Conservation (phyloP, 495 filamentous ascomycete genomes). For the Hypoxylon trugodes region DNA sequence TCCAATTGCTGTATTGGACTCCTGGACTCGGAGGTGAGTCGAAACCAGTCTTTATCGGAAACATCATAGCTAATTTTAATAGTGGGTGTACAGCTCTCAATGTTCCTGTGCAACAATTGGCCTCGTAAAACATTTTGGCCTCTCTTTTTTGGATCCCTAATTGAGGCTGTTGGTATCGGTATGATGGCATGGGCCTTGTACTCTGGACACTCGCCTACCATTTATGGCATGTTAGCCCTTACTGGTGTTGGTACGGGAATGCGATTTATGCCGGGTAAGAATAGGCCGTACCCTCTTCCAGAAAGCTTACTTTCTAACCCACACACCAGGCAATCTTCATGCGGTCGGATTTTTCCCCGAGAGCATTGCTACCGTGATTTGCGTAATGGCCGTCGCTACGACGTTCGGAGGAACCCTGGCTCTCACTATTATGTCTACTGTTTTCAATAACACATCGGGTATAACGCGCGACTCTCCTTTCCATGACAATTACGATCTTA, state of each 20-base stretch:
- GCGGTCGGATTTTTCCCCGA: constrained; percentile 62
- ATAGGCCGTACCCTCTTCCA: constrained; percentile 13
- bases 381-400: constrained; percentile 58
- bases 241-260: constrained; percentile 65
- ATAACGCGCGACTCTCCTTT: constrained; percentile 22
- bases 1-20: constrained; percentile 58
- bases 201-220: constrained; percentile 46
- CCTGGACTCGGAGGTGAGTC: constrained; percentile 54
- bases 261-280: constrained; percentile 51
- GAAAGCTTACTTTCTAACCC: neutral
- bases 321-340: constrained; percentile 54
- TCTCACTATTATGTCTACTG: constrained; percentile 66
- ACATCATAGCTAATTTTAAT: neutral
- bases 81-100: constrained; percentile 63
- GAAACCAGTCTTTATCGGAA: neutral
- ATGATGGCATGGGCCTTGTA: constrained; percentile 59
- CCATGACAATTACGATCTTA: constrained; percentile 21
- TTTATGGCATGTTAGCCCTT: constrained; percentile 69
- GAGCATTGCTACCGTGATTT: constrained; percentile 59
- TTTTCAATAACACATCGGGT: constrained; percentile 64
- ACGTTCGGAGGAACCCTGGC: constrained; percentile 67
- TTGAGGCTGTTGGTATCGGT: constrained; percentile 57
- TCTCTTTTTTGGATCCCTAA: constrained; percentile 57
- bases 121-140: constrained; percentile 64
- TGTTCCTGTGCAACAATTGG: constrained; percentile 63